Conservation (phyloP, 2,329 filamentous ascomycete species). For the Curvularia sp. region DNA sequence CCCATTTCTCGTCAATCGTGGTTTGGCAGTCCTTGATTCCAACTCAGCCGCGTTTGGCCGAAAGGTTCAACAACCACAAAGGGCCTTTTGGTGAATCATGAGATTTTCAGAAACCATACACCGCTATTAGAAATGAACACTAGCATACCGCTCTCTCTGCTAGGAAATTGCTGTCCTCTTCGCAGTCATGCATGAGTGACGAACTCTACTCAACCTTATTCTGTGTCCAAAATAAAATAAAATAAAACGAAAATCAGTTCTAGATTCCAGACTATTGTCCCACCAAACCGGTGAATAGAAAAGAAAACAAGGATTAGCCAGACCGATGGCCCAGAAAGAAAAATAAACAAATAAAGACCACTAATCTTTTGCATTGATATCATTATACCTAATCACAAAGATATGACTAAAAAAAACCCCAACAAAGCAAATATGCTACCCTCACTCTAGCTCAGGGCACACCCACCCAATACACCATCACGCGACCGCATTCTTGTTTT, state of each 20-base stretch:
- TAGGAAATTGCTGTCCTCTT: background rate
- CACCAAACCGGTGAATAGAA: background rate
- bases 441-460: background rate
- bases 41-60: background rate
- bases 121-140: background rate
- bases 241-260: background rate
- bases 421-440: background rate
- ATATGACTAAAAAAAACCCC: background rate
- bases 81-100: background rate
- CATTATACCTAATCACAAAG: background rate
- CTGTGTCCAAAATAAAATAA: too few relatives aligned
- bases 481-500: too few relatives aligned
- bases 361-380: background rate
- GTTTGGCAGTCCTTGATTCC: background rate
- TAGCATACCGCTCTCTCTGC: too few relatives aligned
- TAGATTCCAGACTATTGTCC: background rate
- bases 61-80: background rate
- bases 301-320: background rate
- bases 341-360: background rate
- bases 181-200: background rate
- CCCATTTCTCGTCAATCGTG: background rate
- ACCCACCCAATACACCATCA: too few relatives aligned
- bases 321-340: background rate
- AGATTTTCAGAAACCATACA: background rate
- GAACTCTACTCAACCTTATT: background rate